A percentile compares a stretch with the other conserved stretches of the same genome.
These are phyloP conservation scores for Gaeumannomyces sp. DNA, from an alignment of 2,329 filamentous ascomycete genomes.

Conservation along the genomic window DNA sequence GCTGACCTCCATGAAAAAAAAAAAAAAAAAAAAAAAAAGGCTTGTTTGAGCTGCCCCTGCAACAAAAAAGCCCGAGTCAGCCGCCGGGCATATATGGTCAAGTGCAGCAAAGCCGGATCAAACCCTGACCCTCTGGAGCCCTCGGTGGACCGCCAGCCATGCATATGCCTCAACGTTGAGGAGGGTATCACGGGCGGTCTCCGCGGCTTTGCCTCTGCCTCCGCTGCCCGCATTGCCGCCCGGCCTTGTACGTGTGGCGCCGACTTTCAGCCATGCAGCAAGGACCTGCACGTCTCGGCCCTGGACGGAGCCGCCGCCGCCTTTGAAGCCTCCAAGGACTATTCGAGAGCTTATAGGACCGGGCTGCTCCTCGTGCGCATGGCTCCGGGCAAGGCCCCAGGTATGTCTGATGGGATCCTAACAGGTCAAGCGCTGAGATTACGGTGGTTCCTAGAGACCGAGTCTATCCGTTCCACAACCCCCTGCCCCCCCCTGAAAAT, in stretches of 20 bases:
- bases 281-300: slow-evolving; percentile 6
- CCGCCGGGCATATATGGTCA: slow-evolving; percentile 1
- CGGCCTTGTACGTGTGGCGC: slow-evolving; percentile 2
- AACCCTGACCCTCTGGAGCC: background rate
- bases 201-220: slow-evolving; percentile 1
- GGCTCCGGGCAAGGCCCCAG: slow-evolving; percentile 4
- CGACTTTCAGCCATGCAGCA: background rate
- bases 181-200: background rate
- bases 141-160: background rate
- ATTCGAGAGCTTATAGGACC: background rate
- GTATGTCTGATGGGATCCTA: background rate
- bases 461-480: too few species aligned
- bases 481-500: background rate
- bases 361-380: slow-evolving; percentile 6
- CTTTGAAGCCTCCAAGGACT: slow-evolving; percentile 5
- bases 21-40: background rate
- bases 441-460: too few species aligned
- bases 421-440: too few species aligned
- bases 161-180: slow-evolving; percentile 1
- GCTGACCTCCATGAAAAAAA: background rate
- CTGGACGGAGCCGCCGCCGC: slow-evolving; percentile 4
- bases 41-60: slow-evolving; percentile 8
- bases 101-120: background rate
- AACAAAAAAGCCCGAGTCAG: background rate
- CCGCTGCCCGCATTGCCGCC: slow-evolving; percentile 1